phyloP scores from a whole-genome alignment of 257 asterid genomes.

The Linderniella brevidens region DNA sequence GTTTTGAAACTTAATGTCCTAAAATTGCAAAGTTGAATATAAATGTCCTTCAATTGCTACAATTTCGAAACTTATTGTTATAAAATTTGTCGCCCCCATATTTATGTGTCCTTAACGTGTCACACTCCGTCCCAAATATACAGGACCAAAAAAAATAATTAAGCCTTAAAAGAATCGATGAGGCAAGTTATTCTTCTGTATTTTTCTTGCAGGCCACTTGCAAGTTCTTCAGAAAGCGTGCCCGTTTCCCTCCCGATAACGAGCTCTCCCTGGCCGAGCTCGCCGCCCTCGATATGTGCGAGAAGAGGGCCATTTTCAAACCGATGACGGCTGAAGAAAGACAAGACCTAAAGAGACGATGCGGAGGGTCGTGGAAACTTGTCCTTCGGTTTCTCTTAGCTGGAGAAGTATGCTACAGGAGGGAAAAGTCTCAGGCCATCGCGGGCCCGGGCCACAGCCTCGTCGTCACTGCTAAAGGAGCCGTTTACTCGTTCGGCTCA shows the following conservation, averaged over 20 bases:
- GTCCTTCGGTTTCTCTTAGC: slow-evolving; percentile 81
- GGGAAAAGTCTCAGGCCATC: slow-evolving; percentile 91
- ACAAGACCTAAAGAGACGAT: slow-evolving; percentile 42
- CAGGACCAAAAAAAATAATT: too few species aligned
- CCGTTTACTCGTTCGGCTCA: slow-evolving; percentile 79
- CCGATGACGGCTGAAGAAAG: slow-evolving; percentile 60
- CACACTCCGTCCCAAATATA: too few species aligned
- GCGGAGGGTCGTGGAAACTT: slow-evolving; percentile 96
- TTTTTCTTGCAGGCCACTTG: slow-evolving; percentile 71
- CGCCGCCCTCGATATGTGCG: slow-evolving; percentile 98
- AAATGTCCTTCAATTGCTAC: too few species aligned
- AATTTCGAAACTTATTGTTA: too few species aligned
- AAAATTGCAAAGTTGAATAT: too few species aligned
- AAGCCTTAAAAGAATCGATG: slow-evolving; percentile 30
- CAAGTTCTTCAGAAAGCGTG: slow-evolving; percentile 84
- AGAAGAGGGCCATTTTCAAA: slow-evolving; percentile 73
- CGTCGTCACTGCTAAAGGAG: slow-evolving; percentile 77
- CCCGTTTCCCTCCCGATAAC: slow-evolving; percentile 57
- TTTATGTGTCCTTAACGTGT: too few species aligned
- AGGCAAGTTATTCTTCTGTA: slow-evolving; percentile 51
- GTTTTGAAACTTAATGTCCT: too few species aligned
- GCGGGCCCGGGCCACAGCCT: slow-evolving; percentile 99
- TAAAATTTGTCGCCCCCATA: too few species aligned
- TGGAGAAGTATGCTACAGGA: slow-evolving; percentile 78
- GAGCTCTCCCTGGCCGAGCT: slow-evolving; percentile 92